Conservation (phyloP, 208 protist species). For the Acanthamoeba healyi region DNA sequence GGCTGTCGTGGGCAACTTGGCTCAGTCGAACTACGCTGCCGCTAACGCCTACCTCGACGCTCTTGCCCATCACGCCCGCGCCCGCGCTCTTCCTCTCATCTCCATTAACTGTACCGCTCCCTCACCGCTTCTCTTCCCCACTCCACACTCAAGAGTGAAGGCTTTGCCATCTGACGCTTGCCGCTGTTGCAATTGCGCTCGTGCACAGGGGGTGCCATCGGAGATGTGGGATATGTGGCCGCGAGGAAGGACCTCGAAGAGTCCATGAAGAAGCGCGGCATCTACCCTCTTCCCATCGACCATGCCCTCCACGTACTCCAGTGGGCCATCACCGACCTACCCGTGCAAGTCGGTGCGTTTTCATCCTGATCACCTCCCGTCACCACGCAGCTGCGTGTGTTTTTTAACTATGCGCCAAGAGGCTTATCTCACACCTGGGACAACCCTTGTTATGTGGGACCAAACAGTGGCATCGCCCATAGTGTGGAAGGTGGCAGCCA, state of each 20-base stretch:
- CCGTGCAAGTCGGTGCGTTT: background rate
- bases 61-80: slow-evolving; percentile 26
- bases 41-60: slow-evolving; percentile 84
- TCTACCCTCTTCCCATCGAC: slow-evolving; percentile 4
- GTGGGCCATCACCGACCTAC: slow-evolving; percentile 31
- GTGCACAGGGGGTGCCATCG: slow-evolving; percentile 50
- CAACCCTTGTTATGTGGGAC: no score
- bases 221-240: slow-evolving; percentile 34
- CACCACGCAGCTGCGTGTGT: no score
- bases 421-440: no score
- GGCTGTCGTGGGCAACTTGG: slow-evolving; percentile 75
- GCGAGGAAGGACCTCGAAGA: slow-evolving; percentile 13
- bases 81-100: background rate
- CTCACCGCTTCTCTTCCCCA: no score
- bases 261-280: slow-evolving; percentile 38
- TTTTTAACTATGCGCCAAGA: no score
- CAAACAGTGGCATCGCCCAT: no score
- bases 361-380: no score
- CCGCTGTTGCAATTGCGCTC: no score
- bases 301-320: slow-evolving; percentile 27
- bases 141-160: no score
- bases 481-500: slow-evolving; percentile 8
- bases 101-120: slow-evolving; percentile 66
- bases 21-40: slow-evolving; percentile 83
- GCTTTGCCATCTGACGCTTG: no score